These are phyloP conservation scores for Haplosporangium sp. DNA, from an alignment of 371 early-diverging fungal species.

Conservation along the genomic window DNA sequence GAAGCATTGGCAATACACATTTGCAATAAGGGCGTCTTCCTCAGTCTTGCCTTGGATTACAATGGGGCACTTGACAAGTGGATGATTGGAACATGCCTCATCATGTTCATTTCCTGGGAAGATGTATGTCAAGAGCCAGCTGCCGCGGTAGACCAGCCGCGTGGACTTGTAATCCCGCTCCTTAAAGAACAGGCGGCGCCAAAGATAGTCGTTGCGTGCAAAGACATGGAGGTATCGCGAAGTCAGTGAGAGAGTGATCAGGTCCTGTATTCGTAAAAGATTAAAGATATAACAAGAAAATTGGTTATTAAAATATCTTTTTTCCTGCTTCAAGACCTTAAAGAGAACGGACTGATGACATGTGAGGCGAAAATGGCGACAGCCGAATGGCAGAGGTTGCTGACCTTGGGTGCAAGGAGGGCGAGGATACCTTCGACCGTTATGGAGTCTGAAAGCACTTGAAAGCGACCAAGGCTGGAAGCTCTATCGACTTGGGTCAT, in stretches of 20 bases:
- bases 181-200: constrained; percentile 44
- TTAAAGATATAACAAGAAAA: too few relatives aligned
- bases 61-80: constrained; percentile 28
- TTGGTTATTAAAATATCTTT: background rate
- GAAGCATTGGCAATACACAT: too few relatives aligned
- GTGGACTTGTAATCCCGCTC: constrained; percentile 16
- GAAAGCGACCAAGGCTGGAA: constrained; percentile 18
- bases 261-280: constrained; percentile 14
- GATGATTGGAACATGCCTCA: constrained; percentile 27
- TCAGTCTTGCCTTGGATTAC: constrained; percentile 24
- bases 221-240: constrained; percentile 49
- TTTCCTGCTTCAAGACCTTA: background rate
- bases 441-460: constrained; percentile 15
- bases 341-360: background rate
- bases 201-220: constrained; percentile 48
- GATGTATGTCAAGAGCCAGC: constrained; percentile 53
- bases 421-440: constrained; percentile 19
- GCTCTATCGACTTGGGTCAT: constrained; percentile 6
- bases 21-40: too few relatives aligned
- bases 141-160: constrained; percentile 42
- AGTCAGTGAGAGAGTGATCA: constrained; percentile 11
- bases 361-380: background rate
- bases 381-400: background rate
- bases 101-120: constrained; percentile 39
- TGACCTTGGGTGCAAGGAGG: constrained; percentile 20